Evolutionary conservation across 306 rosid genomes (phyloP).

Genomic region (Prosopis cineraria): DNA sequence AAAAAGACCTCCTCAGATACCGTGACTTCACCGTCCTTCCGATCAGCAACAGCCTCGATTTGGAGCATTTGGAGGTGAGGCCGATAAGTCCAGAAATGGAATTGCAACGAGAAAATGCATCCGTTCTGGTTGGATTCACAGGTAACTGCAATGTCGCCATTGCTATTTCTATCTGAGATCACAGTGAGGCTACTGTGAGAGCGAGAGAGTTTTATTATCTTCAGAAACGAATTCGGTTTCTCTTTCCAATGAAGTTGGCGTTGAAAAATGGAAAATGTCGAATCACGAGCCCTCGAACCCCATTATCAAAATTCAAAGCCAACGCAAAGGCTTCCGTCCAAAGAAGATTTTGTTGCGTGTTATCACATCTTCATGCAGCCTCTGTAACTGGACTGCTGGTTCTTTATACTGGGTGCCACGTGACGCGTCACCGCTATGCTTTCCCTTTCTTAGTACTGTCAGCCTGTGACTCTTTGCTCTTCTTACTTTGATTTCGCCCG

Average conservation of each 20-base stretch:
- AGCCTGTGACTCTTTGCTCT: neutral
- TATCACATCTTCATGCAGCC: neutral
- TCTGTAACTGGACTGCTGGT: conserved; percentile 1
- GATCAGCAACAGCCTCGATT: conserved; percentile 49
- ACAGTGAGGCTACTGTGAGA: conserved; percentile 9
- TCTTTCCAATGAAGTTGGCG: conserved; percentile 7
- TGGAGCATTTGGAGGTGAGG: conserved; percentile 37
- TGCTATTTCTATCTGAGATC: conserved; percentile 31
- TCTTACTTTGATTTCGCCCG: neutral
- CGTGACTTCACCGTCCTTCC: conserved; percentile 41
- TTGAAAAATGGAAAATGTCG: conserved; percentile 13
- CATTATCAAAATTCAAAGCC: neutral
- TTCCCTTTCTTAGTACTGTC: neutral
- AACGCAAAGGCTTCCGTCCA: neutral
- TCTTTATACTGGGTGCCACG: neutral
- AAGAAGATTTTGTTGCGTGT: neutral
- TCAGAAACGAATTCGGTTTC: conserved; percentile 26
- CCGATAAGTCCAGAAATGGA: conserved; percentile 47
- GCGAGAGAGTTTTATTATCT: conserved; percentile 5
- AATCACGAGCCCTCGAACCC: conserved; percentile 43
- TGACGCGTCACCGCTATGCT: neutral
- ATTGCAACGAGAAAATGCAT: conserved; percentile 43
- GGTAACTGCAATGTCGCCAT: conserved; percentile 79
- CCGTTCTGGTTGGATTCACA: conserved; percentile 36
- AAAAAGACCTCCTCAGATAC: conserved; percentile 36